Base-by-base conservation (phyloP, 2,329 filamentous ascomycete species). In the Sarocladium kiliense region DNA sequence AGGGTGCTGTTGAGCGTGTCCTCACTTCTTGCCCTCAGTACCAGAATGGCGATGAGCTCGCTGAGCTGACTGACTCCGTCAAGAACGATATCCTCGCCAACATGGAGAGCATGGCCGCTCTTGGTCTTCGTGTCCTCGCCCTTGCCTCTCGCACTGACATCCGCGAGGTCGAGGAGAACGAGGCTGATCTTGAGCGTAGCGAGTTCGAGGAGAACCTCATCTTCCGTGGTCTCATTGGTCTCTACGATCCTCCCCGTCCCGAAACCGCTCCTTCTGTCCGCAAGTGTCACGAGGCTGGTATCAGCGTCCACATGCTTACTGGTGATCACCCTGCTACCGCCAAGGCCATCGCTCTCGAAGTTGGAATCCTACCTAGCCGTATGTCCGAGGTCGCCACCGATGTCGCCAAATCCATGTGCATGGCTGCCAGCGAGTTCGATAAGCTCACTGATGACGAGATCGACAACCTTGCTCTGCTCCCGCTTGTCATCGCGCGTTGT, bases 221-320 rank as follows among this genome's bases (percentile, higher is more conserved):
- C 44, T 87, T 88, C 69, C 78, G 81, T 44, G 87, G 87, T 44
- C 74, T 89, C 4, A 78, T 88, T 57, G 87, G 86, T 42, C 77
- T 89, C 4, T 88, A 88, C 59, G 87, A 89, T 61, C 87, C 87
- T 5, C 87, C 86, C 57, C 85, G 87, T 1, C 74, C 80, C 0
- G 86, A 89, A 65, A 86, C 86, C 2, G 81, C 79, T 1, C 77
- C 74, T 1, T 80, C 83, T 3, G 83, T 87, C 34, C 69, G 74
- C 26, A 71, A 76, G 57, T 86, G 83, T 62, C 82, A 84, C 60
- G 71, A 77, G 54, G 84, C 84, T 27, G 84, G 84, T 50, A 85
- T 87, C 55, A 74, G 77, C 27, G 84, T 87, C 2, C 83, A 86
- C 66, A 87, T 87, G 84, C 77, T 87, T 16, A 87, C 84, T 30